phyloP scores from a whole-genome alignment of 306 rosid species.

The Citrullus mucosospermus region DNA sequence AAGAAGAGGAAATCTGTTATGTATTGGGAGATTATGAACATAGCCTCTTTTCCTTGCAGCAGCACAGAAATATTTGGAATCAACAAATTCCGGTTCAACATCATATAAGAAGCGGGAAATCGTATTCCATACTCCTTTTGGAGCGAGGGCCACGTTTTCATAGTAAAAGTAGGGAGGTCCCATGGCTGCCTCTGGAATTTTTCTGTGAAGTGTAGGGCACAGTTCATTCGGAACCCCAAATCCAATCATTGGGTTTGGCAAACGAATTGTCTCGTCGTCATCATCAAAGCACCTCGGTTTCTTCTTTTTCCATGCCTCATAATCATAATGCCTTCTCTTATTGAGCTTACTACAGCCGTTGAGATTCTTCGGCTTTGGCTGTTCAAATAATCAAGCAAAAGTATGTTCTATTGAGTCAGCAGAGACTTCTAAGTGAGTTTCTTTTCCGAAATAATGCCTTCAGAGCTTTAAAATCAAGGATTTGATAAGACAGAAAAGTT shows the following conservation, averaged over 20 bases:
- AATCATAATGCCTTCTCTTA: conserved; percentile 39
- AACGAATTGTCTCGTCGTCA: conserved; percentile 59
- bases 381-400: conserved; percentile 21
- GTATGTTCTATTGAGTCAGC: background rate
- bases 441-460: background rate
- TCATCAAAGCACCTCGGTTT: conserved; percentile 30
- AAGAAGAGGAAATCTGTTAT: conserved; percentile 59
- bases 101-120: conserved; percentile 73
- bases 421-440: background rate
- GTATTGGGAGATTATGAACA: conserved; percentile 78
- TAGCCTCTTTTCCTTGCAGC: conserved; percentile 92
- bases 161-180: conserved; percentile 93
- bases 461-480: background rate
- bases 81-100: conserved; percentile 84
- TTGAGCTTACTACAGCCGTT: conserved; percentile 17
- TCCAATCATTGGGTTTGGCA: conserved; percentile 87
- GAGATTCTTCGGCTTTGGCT: conserved; percentile 32
- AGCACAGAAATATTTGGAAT: conserved; percentile 78
- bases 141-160: conserved; percentile 95
- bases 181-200: conserved; percentile 51
- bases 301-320: conserved; percentile 44
- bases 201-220: conserved; percentile 17
- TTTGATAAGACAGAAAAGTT: conserved; percentile 8
- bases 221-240: conserved; percentile 73
- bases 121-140: conserved; percentile 88